Evolutionary conservation across 2,329 filamentous ascomycete genomes (phyloP), one percentile per base, ranked within the genome.

Genomic region (Alternaria rosae): DNA sequence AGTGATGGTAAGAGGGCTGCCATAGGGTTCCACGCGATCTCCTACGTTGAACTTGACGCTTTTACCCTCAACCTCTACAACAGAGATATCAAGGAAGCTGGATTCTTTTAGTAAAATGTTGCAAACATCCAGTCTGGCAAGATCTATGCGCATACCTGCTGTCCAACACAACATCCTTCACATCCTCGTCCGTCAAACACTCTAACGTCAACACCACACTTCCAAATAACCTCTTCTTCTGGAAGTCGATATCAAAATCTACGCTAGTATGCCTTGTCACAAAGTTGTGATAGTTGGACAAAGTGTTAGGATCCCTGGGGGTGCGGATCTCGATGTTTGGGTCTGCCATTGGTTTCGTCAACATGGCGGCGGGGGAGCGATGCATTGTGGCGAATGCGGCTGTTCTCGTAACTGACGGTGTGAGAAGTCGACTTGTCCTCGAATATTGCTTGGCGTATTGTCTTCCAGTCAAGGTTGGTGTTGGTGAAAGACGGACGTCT

Each of bases 231-330:
- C 87, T 85, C 83, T 93, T 92, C 75, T 88, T 85, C 63, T 91
- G 87, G 78, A 98, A 99, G 74, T 97, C 89, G 71, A 98, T 89
- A 70, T 89, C 88, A 74, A 97, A 88, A 78, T 91, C 89, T 60
- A 92, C 91, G 20, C 88, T 90, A 20, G 93, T 95, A 82, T 97
- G 93, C 77, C 86, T 89, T 17, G 92, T 97, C 64, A 88, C 85
- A 89, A 93, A 97, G 58, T 91, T 89, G 79, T 92, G 89, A 81
- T 97, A 97, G 83, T 98, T 98, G 76, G 92, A 91, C 61, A 95
- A 82, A 25, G 95, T 97, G 79, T 93, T 96, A 55, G 93, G 93
- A 81, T 98, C 94, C 74, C 92, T 88, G 53, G 84, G 82, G 47
- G 78, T 77, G 43, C 78, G 79, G 67, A 83, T 82, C 42, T 74